phyloP scores from a whole-genome alignment of 495 filamentous ascomycete species.

The Halenospora varia region DNA sequence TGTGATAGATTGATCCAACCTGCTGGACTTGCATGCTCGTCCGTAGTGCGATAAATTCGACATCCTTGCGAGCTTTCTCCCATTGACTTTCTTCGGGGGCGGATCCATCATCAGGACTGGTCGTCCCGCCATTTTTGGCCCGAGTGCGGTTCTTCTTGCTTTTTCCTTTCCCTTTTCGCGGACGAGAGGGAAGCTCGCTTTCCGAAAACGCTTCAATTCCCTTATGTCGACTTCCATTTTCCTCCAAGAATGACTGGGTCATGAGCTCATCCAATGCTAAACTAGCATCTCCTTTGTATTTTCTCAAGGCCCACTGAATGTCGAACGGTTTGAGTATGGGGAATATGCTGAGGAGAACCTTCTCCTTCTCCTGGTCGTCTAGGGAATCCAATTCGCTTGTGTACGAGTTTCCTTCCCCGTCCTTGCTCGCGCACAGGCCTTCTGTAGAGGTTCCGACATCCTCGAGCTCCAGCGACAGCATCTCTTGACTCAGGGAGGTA shows the following conservation, averaged over 20 bases:
- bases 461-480: conserved; percentile 28
- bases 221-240: conserved; percentile 54
- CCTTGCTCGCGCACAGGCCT: background rate
- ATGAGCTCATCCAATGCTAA: conserved; percentile 78
- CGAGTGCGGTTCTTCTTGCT: conserved; percentile 40
- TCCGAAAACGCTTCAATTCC: conserved; percentile 77
- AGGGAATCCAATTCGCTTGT: conserved; percentile 38
- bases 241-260: conserved; percentile 67
- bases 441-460: conserved; percentile 19
- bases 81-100: conserved; percentile 43
- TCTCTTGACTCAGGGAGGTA: conserved; percentile 14
- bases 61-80: conserved; percentile 49
- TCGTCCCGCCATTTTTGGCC: conserved; percentile 8
- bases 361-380: conserved; percentile 52
- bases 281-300: conserved; percentile 57
- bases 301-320: conserved; percentile 60
- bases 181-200: conserved; percentile 28
- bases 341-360: conserved; percentile 63
- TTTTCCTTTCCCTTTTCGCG: conserved; percentile 36
- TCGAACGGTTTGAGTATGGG: conserved; percentile 58
- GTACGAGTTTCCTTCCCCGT: conserved; percentile 12
- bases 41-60: conserved; percentile 54
- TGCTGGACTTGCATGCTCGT: conserved; percentile 43
- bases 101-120: conserved; percentile 5
- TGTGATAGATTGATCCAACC: conserved; percentile 59